Percentiles rank a stretch among this genome's conserved stretches.
Evolutionary conservation across 2,329 filamentous ascomycete species (phyloP).

Genomic region (Pseudogymnoascus sp.): DNA sequence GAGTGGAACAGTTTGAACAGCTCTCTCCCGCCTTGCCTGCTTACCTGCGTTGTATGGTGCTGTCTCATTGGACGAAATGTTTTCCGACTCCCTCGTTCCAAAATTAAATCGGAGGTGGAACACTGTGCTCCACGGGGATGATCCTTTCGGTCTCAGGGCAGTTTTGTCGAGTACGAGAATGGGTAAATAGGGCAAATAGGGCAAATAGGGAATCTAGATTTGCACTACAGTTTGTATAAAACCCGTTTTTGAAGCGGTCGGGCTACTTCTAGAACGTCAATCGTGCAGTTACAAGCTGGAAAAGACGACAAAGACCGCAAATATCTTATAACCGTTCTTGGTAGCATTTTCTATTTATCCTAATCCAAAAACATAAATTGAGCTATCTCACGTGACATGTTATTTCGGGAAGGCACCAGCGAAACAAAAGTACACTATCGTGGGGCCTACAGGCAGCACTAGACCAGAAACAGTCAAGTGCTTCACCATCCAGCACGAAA

Average conservation of each 20-base stretch:
- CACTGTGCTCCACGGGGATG: background rate
- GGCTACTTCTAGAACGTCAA: background rate
- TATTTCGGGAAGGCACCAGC: background rate
- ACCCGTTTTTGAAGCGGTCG: background rate
- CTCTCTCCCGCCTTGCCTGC: background rate
- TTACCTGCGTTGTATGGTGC: background rate
- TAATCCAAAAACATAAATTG: background rate
- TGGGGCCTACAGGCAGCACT: background rate
- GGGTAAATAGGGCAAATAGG: background rate
- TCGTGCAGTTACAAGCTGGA: background rate
- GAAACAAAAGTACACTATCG: background rate
- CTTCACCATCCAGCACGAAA: background rate
- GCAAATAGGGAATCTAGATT: background rate
- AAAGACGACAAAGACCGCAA: background rate
- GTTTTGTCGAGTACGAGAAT: background rate
- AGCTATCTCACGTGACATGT: background rate
- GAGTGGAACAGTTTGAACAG: background rate
- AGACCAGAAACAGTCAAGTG: background rate
- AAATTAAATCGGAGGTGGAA: constrained; percentile 1
- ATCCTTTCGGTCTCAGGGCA: background rate
- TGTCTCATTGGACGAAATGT: background rate
- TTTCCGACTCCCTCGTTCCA: background rate
- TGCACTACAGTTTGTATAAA: background rate
- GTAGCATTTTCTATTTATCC: background rate
- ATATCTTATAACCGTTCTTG: background rate